Percentiles rank a stretch among this genome's conserved stretches.
Conservation (phyloP, 106 monocot genomes). For the Ottelia alismoides region DNA sequence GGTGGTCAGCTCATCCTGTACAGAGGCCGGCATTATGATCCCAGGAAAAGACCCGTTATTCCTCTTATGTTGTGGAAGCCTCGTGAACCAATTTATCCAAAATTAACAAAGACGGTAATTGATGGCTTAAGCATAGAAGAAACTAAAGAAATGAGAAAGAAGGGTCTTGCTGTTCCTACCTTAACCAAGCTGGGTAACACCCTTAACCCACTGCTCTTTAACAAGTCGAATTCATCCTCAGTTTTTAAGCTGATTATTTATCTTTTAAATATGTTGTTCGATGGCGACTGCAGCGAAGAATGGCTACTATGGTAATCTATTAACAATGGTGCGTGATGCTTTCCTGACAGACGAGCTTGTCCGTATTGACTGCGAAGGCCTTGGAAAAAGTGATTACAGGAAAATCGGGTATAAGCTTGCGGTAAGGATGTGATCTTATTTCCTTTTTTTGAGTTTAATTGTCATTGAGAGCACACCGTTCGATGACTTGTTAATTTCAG, state of each 20-base stretch:
- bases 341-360: conserved; percentile 77
- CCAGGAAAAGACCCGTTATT: conserved; percentile 80
- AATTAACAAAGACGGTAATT: conserved; percentile 76
- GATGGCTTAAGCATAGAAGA: conserved; percentile 77
- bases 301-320: conserved; percentile 91
- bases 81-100: conserved; percentile 86
- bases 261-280: conserved; percentile 1
- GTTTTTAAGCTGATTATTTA: not conserved
- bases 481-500: too few relatives aligned
- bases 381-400: conserved; percentile 75
- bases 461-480: too few relatives aligned
- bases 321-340: conserved; percentile 93
- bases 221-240: not conserved
- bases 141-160: conserved; percentile 93
- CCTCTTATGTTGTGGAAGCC: conserved; percentile 99
- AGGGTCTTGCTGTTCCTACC: conserved; percentile 58
- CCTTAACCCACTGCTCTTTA: too few relatives aligned
- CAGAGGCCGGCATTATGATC: conserved; percentile 78
- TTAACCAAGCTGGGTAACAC: conserved; percentile 84
- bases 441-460: too few relatives aligned
- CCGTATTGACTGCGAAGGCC: conserved; percentile 84
- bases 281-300: conserved; percentile 66
- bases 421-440: too few relatives aligned
- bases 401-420: conserved; percentile 91
- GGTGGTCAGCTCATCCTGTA: conserved; percentile 83